Base-by-base conservation (phyloP, 306 rosid genomes). In the Quercus engelmannii region DNA sequence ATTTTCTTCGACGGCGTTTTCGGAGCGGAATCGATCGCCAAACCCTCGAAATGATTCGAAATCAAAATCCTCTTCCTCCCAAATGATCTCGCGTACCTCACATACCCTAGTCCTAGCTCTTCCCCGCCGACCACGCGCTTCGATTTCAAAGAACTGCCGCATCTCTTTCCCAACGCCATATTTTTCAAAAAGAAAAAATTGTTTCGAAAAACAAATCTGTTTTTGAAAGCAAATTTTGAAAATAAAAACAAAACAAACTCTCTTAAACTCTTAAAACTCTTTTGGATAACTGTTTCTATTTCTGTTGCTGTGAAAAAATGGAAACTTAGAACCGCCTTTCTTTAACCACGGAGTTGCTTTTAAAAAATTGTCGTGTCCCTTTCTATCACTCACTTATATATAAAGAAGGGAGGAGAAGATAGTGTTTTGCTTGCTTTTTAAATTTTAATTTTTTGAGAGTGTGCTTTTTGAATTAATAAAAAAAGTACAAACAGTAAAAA, bases 41-140 rank as follows among this genome's bases (percentile, higher is more conserved):
- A 78, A 62, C 20, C 78, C 26, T 75, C 89, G 5, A 30, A 75
- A 76, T 77, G 68, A 55, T 72, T 82, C 54, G 86, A 74, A 69
- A 87, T 55, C 19, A 68, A 88, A 61, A 92, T 69, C 82, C 97
- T 88, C 73, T 92, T 94, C 83, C 90, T 88, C 87, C 91, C 81
- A 4, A 85, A 41, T 21, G 84, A 55, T 59, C 86, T 82, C 8
- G 89, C 17, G 43, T 46, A 88, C 59, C 82, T 81, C 41, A 87
- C 91, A 67, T 78, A 79, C 81, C 86, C 90, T 77, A 86, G 31
- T 33, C 76, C 85, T 84, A 83, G 77, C 49, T 76, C 78, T 63
- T 85, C 67, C 35, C 74, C 81, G 4, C 23, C 63, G 28, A 80
- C 61, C 1, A 71, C 57, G 57, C 71, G 78, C 80, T 78, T 83